Evolutionary conservation across 306 rosid species (phyloP).

Genomic region (Citrullus colocynthis): DNA sequence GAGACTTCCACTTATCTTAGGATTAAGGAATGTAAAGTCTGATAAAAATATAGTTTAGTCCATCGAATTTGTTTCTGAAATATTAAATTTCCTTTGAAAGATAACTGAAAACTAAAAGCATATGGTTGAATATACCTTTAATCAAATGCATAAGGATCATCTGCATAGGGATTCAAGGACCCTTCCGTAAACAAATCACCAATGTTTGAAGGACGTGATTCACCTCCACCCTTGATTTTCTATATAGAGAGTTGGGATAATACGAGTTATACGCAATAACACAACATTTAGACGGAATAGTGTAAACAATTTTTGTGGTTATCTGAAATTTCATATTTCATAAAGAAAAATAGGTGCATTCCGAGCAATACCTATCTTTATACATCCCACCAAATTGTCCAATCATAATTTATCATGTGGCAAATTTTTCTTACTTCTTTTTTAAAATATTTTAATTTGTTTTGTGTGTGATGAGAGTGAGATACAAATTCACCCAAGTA

Average conservation of each 20-base stretch:
- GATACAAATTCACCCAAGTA: no score
- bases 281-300: not conserved
- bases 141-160: slow-evolving; percentile 93
- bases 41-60: not conserved
- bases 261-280: not conserved
- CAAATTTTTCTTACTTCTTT: no score
- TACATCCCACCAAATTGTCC: no score
- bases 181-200: slow-evolving; percentile 97
- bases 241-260: slow-evolving; percentile 10
- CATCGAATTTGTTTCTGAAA: not conserved
- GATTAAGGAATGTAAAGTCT: not conserved
- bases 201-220: slow-evolving; percentile 54
- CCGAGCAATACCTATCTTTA: no score
- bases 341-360: no score
- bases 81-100: not conserved
- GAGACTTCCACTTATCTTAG: not conserved
- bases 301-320: not conserved
- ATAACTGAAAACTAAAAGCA: not conserved
- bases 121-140: slow-evolving; percentile 45
- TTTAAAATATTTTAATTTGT: no score
- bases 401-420: no score
- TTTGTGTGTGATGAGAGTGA: no score
- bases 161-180: slow-evolving; percentile 90
- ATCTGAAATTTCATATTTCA: not conserved
- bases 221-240: slow-evolving; percentile 44